Base-by-base conservation (phyloP, 2,329 filamentous ascomycete species). In the Stagonosporopsis chrysanthemi region DNA sequence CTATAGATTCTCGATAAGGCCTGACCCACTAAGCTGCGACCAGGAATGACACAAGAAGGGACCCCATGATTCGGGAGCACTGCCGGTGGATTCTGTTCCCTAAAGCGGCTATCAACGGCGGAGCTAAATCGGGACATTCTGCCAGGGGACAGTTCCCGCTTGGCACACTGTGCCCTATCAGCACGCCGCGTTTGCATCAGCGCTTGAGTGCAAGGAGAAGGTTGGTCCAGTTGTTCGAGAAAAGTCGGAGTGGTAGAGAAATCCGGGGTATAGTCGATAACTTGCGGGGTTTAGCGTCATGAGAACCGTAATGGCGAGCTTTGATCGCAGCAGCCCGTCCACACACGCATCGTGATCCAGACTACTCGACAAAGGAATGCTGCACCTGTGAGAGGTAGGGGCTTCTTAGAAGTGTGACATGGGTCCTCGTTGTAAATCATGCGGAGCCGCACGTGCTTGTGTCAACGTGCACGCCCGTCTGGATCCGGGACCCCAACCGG, bases 1-100 rank as follows among this genome's bases (percentile, higher is more conserved):
- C 71, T 67, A 73, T 73, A 72, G 56, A 58, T 67, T 65, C 60
- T 64, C 66, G 66, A 71, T 72, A 71, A 68, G 66, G 61, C 41
- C 51, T 53, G 61, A 60, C 52, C 63, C 58, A 52, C 47, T 52
- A 52, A 60, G 54, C 49, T 56, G 56, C 60, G 57, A 63, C 62
- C 56, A 58, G 60, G 57, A 62, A 69, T 67, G 68, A 70, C 66
- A 69, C 61, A 57, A 63, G 58, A 63, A 65, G 56, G 58, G 53
- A 63, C 58, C 61, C 57, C 56, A 51, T 64, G 53, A 49, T 62
- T 48, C 51, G 48, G 47, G 48, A 53, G 17, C 56, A 46, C 52
- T 62, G 61, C 44, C 50, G 57, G 60, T 63, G 70, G 70, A 65
- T 67, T 60, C 45, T 58, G 61, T 72, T 70, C 63, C 70, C 70